A percentile compares a stretch with the other conserved stretches of the same genome.
These are phyloP conservation scores for Phytophthora uliginosa DNA, from an alignment of 352 stramenopile species.

Conservation along the genomic window DNA sequence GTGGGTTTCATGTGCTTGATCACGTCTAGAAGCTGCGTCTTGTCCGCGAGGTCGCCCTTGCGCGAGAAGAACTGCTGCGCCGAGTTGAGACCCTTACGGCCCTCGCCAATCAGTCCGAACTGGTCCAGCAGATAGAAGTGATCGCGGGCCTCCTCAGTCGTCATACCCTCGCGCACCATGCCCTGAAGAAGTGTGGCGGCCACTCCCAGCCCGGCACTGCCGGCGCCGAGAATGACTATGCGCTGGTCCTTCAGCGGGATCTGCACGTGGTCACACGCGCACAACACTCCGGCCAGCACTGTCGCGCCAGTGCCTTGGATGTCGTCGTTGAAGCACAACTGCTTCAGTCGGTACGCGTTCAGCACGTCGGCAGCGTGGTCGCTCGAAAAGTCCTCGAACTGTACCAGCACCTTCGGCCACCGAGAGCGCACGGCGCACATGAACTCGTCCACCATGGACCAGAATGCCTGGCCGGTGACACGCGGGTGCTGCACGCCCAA, in stretches of 20 bases:
- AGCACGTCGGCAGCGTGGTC: slow-evolving; percentile 91
- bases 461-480: slow-evolving; percentile 93
- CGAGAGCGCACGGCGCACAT: slow-evolving; percentile 83
- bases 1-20: slow-evolving; percentile 94
- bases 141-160: slow-evolving; percentile 68
- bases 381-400: slow-evolving; percentile 98
- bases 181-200: slow-evolving; percentile 89
- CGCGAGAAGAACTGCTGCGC: slow-evolving; percentile 86
- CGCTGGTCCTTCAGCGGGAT: slow-evolving; percentile 93
- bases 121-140: slow-evolving; percentile 89
- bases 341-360: slow-evolving; percentile 95
- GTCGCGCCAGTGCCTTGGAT: slow-evolving; percentile 98
- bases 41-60: slow-evolving; percentile 65
- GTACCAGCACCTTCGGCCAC: slow-evolving; percentile 95
- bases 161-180: slow-evolving; percentile 93
- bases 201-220: slow-evolving; percentile 94
- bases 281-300: slow-evolving; percentile 91
- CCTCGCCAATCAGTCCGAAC: slow-evolving; percentile 67
- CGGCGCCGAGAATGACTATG: slow-evolving; percentile 96
- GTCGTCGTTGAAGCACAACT: slow-evolving; percentile 98
- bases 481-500: slow-evolving; percentile 91
- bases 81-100: slow-evolving; percentile 64
- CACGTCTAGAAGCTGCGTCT: slow-evolving; percentile 73
- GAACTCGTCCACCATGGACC: slow-evolving; percentile 96
- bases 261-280: slow-evolving; percentile 67